phyloP scores from a whole-genome alignment of 495 filamentous ascomycete genomes.

The Talaromyces thailandensis region DNA sequence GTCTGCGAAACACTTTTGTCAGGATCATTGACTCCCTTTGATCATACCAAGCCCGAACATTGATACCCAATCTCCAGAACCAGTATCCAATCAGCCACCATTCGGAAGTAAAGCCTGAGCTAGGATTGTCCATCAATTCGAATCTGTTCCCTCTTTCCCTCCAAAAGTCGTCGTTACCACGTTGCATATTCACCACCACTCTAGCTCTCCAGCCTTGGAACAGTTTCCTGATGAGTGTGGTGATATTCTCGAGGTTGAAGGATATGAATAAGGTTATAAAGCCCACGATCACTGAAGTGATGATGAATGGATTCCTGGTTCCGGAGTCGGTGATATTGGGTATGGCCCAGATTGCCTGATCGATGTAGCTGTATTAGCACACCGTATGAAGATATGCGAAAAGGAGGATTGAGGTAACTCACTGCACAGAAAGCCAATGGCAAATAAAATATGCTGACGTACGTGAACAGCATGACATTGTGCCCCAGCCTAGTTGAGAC shows the following conservation, averaged over 20 bases:
- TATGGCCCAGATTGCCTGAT: conserved; percentile 12
- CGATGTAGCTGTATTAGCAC: conserved; percentile 6
- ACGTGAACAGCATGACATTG: conserved; percentile 28
- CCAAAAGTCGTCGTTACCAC: background rate
- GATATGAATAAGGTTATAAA: conserved; percentile 4
- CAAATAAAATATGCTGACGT: conserved; percentile 27
- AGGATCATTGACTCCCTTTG: background rate
- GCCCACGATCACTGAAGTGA: conserved; percentile 9
- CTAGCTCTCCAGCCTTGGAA: background rate
- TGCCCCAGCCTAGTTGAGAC: conserved; percentile 20
- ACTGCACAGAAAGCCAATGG: conserved; percentile 21
- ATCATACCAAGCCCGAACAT: background rate
- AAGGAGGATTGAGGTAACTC: conserved; percentile 1
- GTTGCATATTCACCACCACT: conserved; percentile 1
- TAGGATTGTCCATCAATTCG: background rate
- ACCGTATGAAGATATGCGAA: background rate
- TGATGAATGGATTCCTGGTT: conserved; percentile 1
- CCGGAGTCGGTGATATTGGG: conserved; percentile 2
- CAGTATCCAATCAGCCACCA: conserved; percentile 2
- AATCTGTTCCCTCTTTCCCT: background rate
- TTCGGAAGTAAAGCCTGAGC: background rate
- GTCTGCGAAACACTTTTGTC: background rate
- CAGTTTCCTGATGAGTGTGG: background rate
- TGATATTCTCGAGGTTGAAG: background rate
- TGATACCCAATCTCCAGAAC: background rate